Conservation (phyloP, 208 protist genomes). For the Blechomonas ayalai region DNA sequence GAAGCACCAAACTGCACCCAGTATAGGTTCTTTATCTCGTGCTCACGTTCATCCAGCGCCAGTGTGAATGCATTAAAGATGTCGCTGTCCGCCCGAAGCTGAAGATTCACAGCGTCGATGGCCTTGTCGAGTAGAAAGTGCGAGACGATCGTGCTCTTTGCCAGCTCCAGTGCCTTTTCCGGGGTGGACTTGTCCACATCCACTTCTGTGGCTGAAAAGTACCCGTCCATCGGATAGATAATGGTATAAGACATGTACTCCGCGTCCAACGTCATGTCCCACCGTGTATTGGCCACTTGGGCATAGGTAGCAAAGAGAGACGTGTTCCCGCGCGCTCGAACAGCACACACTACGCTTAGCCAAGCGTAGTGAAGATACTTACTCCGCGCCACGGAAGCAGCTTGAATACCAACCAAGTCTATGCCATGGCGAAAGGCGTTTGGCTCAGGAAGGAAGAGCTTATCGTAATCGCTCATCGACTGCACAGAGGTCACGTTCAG, state of each 20-base stretch:
- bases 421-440: not conserved
- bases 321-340: slow-evolving; percentile 2
- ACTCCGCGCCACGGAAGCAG: not conserved
- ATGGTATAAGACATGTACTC: not conserved
- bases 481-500: slow-evolving; percentile 1
- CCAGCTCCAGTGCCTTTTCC: not conserved
- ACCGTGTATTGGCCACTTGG: not conserved
- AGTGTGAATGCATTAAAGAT: not conserved
- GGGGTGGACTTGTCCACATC: slow-evolving; percentile 1
- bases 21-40: not conserved
- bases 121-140: not conserved
- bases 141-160: not conserved
- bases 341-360: slow-evolving; percentile 1
- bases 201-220: not conserved
- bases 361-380: slow-evolving; percentile 3
- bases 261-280: slow-evolving; percentile 3
- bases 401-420: not conserved
- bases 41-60: not conserved
- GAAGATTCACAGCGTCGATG: not conserved
- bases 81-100: not conserved
- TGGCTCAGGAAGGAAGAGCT: slow-evolving; percentile 3
- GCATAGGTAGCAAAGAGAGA: slow-evolving; percentile 1
- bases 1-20: not conserved
- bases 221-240: not conserved
- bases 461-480: slow-evolving; percentile 2